Evolutionary conservation across 73 alveolate genomes (phyloP).

Genomic region (Blepharisma japonicum): DNA sequence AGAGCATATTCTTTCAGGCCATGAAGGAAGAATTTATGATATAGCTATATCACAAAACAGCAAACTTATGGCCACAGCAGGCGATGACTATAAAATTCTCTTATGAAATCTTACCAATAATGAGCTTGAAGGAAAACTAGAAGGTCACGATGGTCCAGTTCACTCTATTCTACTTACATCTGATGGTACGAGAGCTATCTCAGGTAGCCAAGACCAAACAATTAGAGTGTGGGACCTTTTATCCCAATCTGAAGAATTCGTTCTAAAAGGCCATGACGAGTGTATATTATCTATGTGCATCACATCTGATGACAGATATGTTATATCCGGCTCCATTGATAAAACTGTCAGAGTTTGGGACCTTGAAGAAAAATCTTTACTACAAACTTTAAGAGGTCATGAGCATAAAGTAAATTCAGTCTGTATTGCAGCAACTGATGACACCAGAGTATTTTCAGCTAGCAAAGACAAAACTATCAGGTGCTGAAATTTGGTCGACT

Average conservation of each 20-base stretch:
- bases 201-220: not conserved
- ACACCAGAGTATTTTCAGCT: too few relatives aligned
- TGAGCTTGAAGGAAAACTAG: not conserved
- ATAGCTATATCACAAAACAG: not conserved
- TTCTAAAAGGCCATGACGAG: not conserved
- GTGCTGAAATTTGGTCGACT: too few relatives aligned
- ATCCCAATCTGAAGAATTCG: not conserved
- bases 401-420: too few relatives aligned
- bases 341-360: not conserved
- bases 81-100: not conserved
- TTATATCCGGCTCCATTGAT: not conserved
- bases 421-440: too few relatives aligned
- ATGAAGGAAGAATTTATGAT: not conserved
- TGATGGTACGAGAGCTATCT: not conserved
- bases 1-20: conserved; percentile 10
- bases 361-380: not conserved
- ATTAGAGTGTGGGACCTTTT: not conserved
- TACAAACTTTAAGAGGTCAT: not conserved
- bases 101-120: not conserved
- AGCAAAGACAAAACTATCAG: too few relatives aligned
- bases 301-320: not conserved
- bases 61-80: not conserved
- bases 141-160: not conserved
- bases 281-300: not conserved
- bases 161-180: not conserved